Evolutionary conservation across 2,329 filamentous ascomycete species (phyloP).

Genomic region (Botrytis squamosa): DNA sequence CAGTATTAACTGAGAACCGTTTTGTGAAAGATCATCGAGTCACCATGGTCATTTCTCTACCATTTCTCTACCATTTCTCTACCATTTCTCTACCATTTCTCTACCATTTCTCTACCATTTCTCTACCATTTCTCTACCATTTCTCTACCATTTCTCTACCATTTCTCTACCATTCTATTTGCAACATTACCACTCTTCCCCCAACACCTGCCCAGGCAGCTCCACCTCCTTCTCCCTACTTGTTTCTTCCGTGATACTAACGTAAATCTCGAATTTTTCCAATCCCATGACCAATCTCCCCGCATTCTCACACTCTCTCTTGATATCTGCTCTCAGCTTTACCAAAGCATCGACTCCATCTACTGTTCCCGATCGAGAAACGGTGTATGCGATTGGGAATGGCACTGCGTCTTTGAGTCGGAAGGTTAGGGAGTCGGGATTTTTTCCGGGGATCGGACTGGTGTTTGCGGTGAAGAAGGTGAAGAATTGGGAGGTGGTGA

Average conservation of each 20-base stretch:
- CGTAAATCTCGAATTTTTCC: neutral
- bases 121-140: neutral
- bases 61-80: neutral
- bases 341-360: neutral
- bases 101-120: neutral
- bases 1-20: neutral
- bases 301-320: neutral
- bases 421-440: neutral
- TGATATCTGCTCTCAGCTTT: neutral
- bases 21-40: neutral
- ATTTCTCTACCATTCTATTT: neutral
- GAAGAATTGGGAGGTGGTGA: neutral
- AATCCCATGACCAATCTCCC: neutral
- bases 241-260: neutral
- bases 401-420: slow-evolving; percentile 7
- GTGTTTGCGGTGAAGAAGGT: neutral
- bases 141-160: neutral
- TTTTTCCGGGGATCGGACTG: too few relatives aligned
- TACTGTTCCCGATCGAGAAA: neutral
- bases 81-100: neutral
- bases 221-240: neutral
- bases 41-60: neutral
- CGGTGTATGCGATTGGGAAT: neutral
- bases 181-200: neutral
- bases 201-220: neutral